phyloP scores from a whole-genome alignment of 768 basidiomycete genomes.

The Amanita pallidorosea region DNA sequence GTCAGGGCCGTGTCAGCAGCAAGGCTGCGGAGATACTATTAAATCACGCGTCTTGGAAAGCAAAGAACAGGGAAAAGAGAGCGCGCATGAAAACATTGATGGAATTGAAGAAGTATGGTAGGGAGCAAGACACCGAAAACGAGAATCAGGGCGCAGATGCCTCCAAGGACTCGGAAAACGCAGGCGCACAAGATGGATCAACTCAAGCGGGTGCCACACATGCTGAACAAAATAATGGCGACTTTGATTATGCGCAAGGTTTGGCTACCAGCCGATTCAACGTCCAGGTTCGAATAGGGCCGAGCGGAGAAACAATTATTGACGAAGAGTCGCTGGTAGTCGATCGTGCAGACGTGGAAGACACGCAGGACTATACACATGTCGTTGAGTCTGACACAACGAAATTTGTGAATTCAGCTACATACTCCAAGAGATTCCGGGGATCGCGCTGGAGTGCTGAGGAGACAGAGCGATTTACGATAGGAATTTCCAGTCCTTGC shows the following conservation, averaged over 20 bases:
- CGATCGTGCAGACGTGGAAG: slow-evolving; percentile 62
- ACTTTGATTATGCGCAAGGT: slow-evolving; percentile 61
- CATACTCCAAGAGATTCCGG: slow-evolving; percentile 72
- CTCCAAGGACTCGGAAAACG: slow-evolving; percentile 11
- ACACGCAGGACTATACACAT: slow-evolving; percentile 61
- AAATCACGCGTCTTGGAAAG: slow-evolving; percentile 67
- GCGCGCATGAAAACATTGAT: slow-evolving; percentile 48
- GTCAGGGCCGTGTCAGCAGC: slow-evolving; percentile 69
- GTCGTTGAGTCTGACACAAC: slow-evolving; percentile 75
- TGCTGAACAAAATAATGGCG: slow-evolving; percentile 39
- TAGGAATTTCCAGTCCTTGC: slow-evolving; percentile 23
- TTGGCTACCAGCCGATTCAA: slow-evolving; percentile 64
- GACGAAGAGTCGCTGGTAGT: slow-evolving; percentile 81
- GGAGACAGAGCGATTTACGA: slow-evolving; percentile 86
- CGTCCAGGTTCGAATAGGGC: slow-evolving; percentile 80
- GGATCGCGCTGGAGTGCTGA: slow-evolving; percentile 83
- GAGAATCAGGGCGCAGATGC: slow-evolving; percentile 11
- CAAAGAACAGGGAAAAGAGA: slow-evolving; percentile 55
- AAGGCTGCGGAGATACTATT: slow-evolving; percentile 63
- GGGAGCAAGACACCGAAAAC: slow-evolving; percentile 33
- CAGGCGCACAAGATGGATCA: not conserved
- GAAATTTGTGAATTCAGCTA: slow-evolving; percentile 77
- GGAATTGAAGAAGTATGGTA: slow-evolving; percentile 72
- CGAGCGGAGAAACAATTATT: slow-evolving; percentile 79
- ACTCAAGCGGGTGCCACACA: slow-evolving; percentile 9